Conservation (phyloP, 495 filamentous ascomycete genomes). For the Tuber brumale region DNA sequence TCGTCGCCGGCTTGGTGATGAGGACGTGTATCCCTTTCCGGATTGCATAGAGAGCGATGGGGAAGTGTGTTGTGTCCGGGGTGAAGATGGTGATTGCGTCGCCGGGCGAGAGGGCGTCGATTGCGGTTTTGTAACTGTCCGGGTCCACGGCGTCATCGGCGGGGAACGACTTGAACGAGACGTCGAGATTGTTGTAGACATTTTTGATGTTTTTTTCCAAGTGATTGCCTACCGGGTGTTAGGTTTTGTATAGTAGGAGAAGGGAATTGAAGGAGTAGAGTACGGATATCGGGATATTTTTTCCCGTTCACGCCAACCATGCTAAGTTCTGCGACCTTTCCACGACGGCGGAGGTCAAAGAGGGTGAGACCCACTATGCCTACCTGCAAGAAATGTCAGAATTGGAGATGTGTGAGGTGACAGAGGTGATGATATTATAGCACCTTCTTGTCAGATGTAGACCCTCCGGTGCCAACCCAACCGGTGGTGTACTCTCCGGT, state of each 20-base stretch:
- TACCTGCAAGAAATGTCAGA: constrained; percentile 44
- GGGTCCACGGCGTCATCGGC: constrained; percentile 63
- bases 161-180: constrained; percentile 74
- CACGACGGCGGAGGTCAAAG: constrained; percentile 80
- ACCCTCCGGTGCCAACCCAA: constrained; percentile 70
- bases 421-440: not conserved
- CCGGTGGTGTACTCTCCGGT: constrained; percentile 85
- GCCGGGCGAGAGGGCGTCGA: constrained; percentile 73
- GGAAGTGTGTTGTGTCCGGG: constrained; percentile 86
- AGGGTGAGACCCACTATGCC: constrained; percentile 85
- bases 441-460: constrained; percentile 75
- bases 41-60: constrained; percentile 91
- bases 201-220: constrained; percentile 80
- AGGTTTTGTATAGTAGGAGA: constrained; percentile 4
- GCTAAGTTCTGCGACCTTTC: constrained; percentile 74
- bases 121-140: constrained; percentile 81
- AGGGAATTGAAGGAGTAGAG: constrained; percentile 35
- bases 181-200: constrained; percentile 81
- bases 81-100: constrained; percentile 97
- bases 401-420: not conserved
- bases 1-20: constrained; percentile 92
- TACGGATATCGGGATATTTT: constrained; percentile 88
- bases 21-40: constrained; percentile 79
- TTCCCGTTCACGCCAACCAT: constrained; percentile 86
- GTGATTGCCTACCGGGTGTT: constrained; percentile 56